phyloP scores from a whole-genome alignment of 1,284 basidiomycete genomes.

The Chalciporus sp. region DNA sequence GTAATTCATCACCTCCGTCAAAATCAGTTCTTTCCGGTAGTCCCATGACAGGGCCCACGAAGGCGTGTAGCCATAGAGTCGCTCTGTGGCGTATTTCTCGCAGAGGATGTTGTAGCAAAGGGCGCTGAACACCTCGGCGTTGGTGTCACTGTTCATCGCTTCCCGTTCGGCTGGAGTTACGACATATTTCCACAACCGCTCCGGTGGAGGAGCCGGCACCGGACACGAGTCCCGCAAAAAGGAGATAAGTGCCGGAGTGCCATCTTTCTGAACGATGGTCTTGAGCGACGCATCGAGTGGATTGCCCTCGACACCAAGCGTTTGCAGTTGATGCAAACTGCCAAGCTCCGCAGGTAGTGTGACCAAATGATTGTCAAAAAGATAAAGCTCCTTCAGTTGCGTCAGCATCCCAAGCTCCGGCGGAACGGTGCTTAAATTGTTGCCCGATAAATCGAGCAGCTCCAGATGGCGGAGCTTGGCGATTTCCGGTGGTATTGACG shows the following conservation, averaged over 20 bases:
- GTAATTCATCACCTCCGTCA: constrained; percentile 85
- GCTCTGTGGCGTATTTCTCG: constrained; percentile 87
- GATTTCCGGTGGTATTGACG: constrained; percentile 83
- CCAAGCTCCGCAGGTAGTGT: constrained; percentile 90
- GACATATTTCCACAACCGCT: constrained; percentile 82
- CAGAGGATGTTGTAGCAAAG: constrained; percentile 96
- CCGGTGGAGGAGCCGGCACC: constrained; percentile 80
- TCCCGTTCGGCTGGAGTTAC: constrained; percentile 72
- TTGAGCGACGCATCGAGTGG: constrained; percentile 83
- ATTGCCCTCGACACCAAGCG: constrained; percentile 95
- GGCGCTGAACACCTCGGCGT: constrained; percentile 75
- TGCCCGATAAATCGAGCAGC: constrained; percentile 91
- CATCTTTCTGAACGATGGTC: constrained; percentile 88
- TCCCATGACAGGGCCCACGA: constrained; percentile 96
- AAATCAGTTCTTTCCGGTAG: constrained; percentile 90
- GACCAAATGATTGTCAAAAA: constrained; percentile 93
- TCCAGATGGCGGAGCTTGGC: constrained; percentile 85
- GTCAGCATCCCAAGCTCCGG: constrained; percentile 92
- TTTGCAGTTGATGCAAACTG: constrained; percentile 90
- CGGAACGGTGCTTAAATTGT: constrained; percentile 80
- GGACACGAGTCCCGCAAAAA: constrained; percentile 90
- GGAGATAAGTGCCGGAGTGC: constrained; percentile 85
- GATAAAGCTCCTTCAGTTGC: constrained; percentile 86
- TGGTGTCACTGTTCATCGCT: constrained; percentile 54
- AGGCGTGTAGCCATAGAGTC: constrained; percentile 96